Conservation (phyloP, 768 basidiomycete species). For the Russula sp. region DNA sequence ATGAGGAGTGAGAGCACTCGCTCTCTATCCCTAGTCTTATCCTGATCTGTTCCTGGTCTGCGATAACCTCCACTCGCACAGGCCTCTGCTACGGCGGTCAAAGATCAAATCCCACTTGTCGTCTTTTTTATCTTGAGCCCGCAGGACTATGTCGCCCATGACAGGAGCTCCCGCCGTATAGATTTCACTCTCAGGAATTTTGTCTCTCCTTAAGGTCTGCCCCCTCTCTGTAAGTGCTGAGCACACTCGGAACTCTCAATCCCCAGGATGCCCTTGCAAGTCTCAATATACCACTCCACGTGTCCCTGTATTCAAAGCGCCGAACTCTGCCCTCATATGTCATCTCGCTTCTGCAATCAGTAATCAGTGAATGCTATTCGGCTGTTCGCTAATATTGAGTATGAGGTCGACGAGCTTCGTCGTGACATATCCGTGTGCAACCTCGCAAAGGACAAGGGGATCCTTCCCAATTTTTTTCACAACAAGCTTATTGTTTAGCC, state of each 20-base stretch:
- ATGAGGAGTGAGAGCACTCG: conserved; percentile 53
- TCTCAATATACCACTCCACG: conserved; percentile 74
- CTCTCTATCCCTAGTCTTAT: conserved; percentile 12
- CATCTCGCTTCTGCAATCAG: conserved; percentile 49
- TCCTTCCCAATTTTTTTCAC: conserved; percentile 63
- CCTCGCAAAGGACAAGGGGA: conserved; percentile 49
- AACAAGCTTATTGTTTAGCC: conserved; percentile 81
- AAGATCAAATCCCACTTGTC: conserved; percentile 61
- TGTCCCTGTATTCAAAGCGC: conserved; percentile 53
- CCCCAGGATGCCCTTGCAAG: conserved; percentile 50
- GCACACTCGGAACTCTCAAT: not conserved
- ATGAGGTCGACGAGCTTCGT: conserved; percentile 88
- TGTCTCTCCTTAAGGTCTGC: conserved; percentile 57
- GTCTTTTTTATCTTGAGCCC: conserved; percentile 80
- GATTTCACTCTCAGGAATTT: conserved; percentile 88
- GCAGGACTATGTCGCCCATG: conserved; percentile 82
- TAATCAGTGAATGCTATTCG: conserved; percentile 51
- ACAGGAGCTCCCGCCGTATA: conserved; percentile 70
- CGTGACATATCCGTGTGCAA: conserved; percentile 65
- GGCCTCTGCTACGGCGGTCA: conserved; percentile 63
- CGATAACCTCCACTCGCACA: conserved; percentile 78
- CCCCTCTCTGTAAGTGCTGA: not conserved
- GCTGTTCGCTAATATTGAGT: conserved; percentile 82
- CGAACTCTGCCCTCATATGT: conserved; percentile 58
- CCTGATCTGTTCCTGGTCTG: conserved; percentile 45